phyloP scores from a whole-genome alignment of 2,329 filamentous ascomycete genomes.

The Metarhizium robertsii region DNA sequence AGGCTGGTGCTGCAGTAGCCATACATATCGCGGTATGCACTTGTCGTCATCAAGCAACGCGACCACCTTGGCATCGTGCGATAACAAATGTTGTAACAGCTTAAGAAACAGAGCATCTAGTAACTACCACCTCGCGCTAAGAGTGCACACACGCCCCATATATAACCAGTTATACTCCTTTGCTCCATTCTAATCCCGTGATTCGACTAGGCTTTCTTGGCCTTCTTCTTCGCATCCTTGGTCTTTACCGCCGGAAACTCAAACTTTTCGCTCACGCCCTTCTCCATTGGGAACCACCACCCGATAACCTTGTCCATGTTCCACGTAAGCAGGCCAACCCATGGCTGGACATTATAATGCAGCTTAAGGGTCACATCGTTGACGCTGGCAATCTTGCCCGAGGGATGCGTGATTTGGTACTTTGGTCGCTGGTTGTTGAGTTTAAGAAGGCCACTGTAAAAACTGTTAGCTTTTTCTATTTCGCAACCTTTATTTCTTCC shows the following conservation, averaged over 20 bases:
- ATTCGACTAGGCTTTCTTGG: not conserved
- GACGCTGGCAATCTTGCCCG: constrained; percentile 64
- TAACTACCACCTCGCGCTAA: not conserved
- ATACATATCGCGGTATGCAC: not conserved
- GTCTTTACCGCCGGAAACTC: constrained; percentile 56
- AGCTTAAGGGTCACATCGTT: constrained; percentile 69
- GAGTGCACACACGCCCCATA: not conserved
- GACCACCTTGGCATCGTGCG: too few relatives aligned
- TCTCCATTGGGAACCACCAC: constrained; percentile 55
- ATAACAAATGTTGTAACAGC: too few relatives aligned
- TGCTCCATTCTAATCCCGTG: not conserved
- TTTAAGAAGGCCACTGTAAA: constrained; percentile 56
- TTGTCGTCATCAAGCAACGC: too few relatives aligned
- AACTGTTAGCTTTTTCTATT: not conserved
- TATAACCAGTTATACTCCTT: not conserved
- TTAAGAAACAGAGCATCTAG: not conserved
- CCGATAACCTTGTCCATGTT: constrained; percentile 48
- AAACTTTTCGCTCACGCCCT: constrained; percentile 57
- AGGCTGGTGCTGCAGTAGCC: not conserved
- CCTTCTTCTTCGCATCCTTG: constrained; percentile 27
- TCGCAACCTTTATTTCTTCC: too few relatives aligned
- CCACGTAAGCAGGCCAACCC: constrained; percentile 87
- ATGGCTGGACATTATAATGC: constrained; percentile 96
- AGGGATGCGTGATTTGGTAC: constrained; percentile 92
- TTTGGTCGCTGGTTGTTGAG: constrained; percentile 85